Evolutionary conservation across 208 protist genomes (phyloP), one percentile per base, ranked within the genome.

Genomic region (Acanthamoeba castellanii): DNA sequence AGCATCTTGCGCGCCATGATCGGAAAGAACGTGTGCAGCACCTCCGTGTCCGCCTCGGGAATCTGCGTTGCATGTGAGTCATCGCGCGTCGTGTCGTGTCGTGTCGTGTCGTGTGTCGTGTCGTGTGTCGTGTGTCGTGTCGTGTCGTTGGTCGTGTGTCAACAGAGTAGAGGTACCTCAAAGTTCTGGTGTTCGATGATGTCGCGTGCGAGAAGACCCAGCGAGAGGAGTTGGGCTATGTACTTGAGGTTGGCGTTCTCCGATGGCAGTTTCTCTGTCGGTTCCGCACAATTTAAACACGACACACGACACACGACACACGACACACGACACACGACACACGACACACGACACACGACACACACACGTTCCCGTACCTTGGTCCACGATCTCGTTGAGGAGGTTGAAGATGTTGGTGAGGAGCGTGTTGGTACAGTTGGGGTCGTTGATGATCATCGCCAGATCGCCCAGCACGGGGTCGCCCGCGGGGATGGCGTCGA

Each of bases 391-490:
- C 6, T 94, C 92, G 27, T 66, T 57, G 1, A 96, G 78, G 27
- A 95, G 95, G 42, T 72, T 82, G 16, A 96, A 52, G 2, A 95
- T 90, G 64, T 95, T 96, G 22, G 45, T 68, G 5, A 95, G 22
- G 8, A 96, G 45, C 55, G 74, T 93, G 68, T 96, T 87, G 1
- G 61, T 55, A 11, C 85, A 74, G 8, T 95, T 70, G 20, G 95
- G 92, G 57, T 96, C 94, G 11, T 89, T 88, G 74, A 96, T 95
- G 42, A 96, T 91, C 95, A 96, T 96, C 9, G 95, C 90, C 2
- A 82, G 59, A 59, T 96, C 95, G 27, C 74, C 78, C 11, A 96
- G 16, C 55, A 55, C 37, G 3, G 82, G 52, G 22, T 89, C 82
- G n/a, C 55, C 42, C 9, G 55, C 16, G 25, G 34, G n/a, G 18